Base-by-base conservation (phyloP, 2,329 filamentous ascomycete genomes). In the Cyphellophora attinorum region DNA sequence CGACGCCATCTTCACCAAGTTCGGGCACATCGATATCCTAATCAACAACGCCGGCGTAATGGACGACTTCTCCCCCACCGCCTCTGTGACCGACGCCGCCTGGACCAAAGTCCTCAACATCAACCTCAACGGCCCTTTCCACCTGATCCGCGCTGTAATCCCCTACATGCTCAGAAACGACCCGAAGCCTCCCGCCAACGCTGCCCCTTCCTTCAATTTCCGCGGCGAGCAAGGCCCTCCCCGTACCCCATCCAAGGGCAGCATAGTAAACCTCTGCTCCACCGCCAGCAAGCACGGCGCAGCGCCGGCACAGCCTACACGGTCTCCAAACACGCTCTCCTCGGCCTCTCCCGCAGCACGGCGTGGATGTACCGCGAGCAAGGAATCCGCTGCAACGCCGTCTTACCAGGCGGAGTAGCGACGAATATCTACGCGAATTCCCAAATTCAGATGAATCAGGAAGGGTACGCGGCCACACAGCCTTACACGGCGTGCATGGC, bases 41-140 rank as follows among this genome's bases (percentile, higher is more conserved):
- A 73, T 96, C 68, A 96, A 96, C 76, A 96, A 96, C 54, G 89
- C 89, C 36, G 89, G 89, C 54, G 95, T 96, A 50, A 29, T 29
- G 27, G 27, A 29, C 16, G 11, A 15, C 5, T 14, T 29, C 13
- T 12, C 4, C 13, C 27, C 13, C 14, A 15, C 27, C 16, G 27
- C 13, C 6, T 12, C 14, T 29, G 16, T 15, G 3, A 29, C 27
- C 11, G 19, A 34, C 17, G 32, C 19, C 8, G 11, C 14, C 3
- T 34, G 32, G 32, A 16, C 12, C 13, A 10, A 14, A 5, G 13
- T 34, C 11, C 5, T 34, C 19, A 6, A 15, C 19, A 15, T 34
- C 14, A 34, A 34, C 16, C 19, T 34, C 19, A 14, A 10, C 8
- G 32, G 32, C 14, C 13, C 25, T 3, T 12, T 34, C 32, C 28